phyloP scores from a whole-genome alignment of 495 filamentous ascomycete species.

The Xylaria scruposa region DNA sequence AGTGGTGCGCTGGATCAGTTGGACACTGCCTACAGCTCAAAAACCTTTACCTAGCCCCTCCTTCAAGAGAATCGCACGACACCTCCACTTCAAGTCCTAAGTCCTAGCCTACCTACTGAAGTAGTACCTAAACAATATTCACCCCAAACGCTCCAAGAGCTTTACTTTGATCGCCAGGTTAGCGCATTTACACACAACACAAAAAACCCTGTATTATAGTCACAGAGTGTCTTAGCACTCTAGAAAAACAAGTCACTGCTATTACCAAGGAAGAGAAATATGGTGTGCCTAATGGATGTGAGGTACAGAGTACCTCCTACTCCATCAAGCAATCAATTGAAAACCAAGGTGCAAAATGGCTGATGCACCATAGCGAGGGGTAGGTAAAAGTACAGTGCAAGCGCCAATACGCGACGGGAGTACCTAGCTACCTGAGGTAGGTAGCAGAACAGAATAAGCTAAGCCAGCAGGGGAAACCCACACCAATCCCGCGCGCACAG shows the following conservation, averaged over 20 bases:
- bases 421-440: neutral
- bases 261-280: neutral
- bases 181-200: neutral
- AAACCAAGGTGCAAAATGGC: neutral
- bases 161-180: neutral
- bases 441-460: slow-evolving; percentile 13
- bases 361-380: neutral
- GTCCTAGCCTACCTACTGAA: neutral
- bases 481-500: slow-evolving; percentile 5
- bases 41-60: slow-evolving; percentile 5
- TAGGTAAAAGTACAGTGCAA: neutral
- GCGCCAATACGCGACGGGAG: neutral
- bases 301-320: slow-evolving; percentile 3
- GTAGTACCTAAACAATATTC: neutral
- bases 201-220: neutral
- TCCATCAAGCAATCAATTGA: slow-evolving; percentile 9
- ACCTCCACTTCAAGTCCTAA: neutral
- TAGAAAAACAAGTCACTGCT: neutral
- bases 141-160: neutral
- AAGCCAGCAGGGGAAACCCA: slow-evolving; percentile 20
- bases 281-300: neutral
- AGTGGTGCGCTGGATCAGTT: slow-evolving; percentile 33
- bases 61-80: neutral
- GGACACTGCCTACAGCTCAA: neutral
- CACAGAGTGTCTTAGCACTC: neutral